A percentile compares a stretch with the other conserved stretches of the same genome.
Conservation (phyloP, 768 basidiomycete genomes). For the Brasilioporus rufonigricans region DNA sequence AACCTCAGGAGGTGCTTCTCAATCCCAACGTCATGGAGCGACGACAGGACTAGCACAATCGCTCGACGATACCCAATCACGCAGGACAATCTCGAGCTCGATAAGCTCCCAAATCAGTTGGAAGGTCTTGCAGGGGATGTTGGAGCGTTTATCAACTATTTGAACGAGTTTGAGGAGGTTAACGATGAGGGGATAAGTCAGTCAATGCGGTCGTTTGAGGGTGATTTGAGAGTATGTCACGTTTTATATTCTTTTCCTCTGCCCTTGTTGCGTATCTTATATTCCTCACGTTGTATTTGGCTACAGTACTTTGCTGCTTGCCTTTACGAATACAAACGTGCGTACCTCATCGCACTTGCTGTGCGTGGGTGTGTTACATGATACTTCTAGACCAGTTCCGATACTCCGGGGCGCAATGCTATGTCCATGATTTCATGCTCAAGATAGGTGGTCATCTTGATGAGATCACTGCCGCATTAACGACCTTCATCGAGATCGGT, state of each 20-base stretch:
- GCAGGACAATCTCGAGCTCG: slow-evolving; percentile 41
- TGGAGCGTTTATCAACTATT: slow-evolving; percentile 43
- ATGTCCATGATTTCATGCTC: slow-evolving; percentile 45
- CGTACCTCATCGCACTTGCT: background rate
- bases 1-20: slow-evolving; percentile 34
- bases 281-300: background rate
- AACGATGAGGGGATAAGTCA: slow-evolving; percentile 48
- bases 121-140: slow-evolving; percentile 45
- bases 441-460: slow-evolving; percentile 53
- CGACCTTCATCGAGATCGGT: slow-evolving; percentile 53
- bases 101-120: slow-evolving; percentile 46
- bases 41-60: slow-evolving; percentile 30
- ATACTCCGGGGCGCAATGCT: slow-evolving; percentile 49
- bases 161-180: slow-evolving; percentile 56
- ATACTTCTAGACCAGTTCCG: slow-evolving; percentile 43
- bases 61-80: slow-evolving; percentile 36
- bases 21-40: slow-evolving; percentile 31
- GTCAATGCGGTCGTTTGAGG: slow-evolving; percentile 45
- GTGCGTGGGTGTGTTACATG: background rate
- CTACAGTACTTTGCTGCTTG: slow-evolving; percentile 50
- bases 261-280: background rate
- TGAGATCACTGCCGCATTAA: slow-evolving; percentile 44
- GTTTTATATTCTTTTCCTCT: background rate
- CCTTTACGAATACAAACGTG: slow-evolving; percentile 45
- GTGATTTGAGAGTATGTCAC: slow-evolving; percentile 42